Evolutionary conservation across 164 flowering plant species (phyloP).

Genomic region (Macadamia integrifolia): DNA sequence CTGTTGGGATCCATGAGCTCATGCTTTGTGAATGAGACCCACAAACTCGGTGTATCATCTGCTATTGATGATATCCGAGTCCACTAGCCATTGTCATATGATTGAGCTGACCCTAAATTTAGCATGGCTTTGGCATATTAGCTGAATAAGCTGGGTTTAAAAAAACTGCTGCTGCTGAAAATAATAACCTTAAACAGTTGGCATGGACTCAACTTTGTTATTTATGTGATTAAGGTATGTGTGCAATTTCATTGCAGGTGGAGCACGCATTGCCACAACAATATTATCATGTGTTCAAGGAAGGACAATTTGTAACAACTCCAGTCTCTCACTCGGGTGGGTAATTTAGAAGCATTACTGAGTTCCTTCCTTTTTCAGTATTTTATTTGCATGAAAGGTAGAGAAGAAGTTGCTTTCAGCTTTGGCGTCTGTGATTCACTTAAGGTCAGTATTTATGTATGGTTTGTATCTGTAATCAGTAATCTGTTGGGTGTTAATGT

Average conservation of each 20-base stretch:
- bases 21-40: no score
- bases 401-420: neutral
- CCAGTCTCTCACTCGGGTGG: slow-evolving; percentile 91
- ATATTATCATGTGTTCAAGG: slow-evolving; percentile 44
- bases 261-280: slow-evolving; percentile 87
- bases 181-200: no score
- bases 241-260: slow-evolving; percentile 36
- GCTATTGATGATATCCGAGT: no score
- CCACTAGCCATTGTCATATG: no score
- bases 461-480: neutral
- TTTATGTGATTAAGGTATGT: neutral
- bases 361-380: no score
- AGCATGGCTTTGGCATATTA: no score
- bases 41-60: no score
- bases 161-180: no score
- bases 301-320: slow-evolving; percentile 61
- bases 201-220: no score
- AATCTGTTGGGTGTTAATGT: neutral
- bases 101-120: no score
- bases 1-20: no score
- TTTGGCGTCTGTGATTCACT: neutral
- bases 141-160: no score
- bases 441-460: neutral
- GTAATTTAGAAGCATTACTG: slow-evolving; percentile 18
- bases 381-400: neutral